A percentile compares a stretch with the other conserved stretches of the same genome.
These are phyloP conservation scores for Lunularia cruciata DNA, from an alignment of 225 moss, liverwort and hornwort species.

Conservation along the genomic window DNA sequence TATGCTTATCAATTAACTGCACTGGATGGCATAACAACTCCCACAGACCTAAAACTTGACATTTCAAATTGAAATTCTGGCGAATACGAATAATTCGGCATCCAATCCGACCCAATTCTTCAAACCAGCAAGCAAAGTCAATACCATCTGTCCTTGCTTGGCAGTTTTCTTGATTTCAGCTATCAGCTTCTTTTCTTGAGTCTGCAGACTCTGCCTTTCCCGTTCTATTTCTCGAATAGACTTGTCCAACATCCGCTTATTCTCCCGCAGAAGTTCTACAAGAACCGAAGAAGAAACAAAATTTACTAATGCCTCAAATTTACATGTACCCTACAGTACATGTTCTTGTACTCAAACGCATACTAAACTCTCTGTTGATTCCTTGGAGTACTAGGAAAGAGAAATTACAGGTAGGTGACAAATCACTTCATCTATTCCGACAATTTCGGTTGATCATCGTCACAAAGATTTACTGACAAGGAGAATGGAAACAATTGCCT, in stretches of 20 bases:
- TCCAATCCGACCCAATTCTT: too few relatives aligned
- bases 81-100: too few relatives aligned
- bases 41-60: too few relatives aligned
- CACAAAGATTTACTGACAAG: background rate
- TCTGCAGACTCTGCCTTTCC: conserved; percentile 84
- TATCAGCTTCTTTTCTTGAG: conserved; percentile 97
- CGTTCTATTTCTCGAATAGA: conserved; percentile 94
- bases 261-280: conserved; percentile 91
- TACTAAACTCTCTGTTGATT: background rate
- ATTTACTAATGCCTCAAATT: too few relatives aligned
- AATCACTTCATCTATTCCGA: background rate
- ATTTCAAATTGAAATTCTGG: too few relatives aligned
- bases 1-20: too few relatives aligned
- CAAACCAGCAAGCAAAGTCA: too few relatives aligned
- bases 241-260: conserved; percentile 87
- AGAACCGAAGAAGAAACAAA: background rate
- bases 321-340: too few relatives aligned
- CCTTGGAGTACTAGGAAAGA: background rate
- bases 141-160: conserved; percentile 99
- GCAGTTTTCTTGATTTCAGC: conserved; percentile 95
- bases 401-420: background rate
- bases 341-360: too few relatives aligned
- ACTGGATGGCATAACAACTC: too few relatives aligned
- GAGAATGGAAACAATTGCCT: background rate
- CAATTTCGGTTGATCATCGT: background rate